Conservation (phyloP, 768 basidiomycete species). For the Naganishia onofrii region DNA sequence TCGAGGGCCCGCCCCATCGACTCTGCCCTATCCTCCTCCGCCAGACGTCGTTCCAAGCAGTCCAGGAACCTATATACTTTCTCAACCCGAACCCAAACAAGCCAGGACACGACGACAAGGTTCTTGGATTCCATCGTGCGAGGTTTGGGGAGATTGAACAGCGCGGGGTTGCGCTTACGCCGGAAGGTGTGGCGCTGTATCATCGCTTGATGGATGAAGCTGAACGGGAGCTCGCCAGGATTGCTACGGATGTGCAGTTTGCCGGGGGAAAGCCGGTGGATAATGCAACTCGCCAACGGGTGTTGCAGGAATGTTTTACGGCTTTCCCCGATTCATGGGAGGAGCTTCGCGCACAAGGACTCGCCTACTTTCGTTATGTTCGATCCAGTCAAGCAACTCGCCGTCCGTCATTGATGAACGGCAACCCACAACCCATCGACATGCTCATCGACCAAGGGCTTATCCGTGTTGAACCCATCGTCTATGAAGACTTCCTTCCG, state of each 20-base stretch:
- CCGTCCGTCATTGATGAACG: constrained; percentile 8
- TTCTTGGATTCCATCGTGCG: constrained; percentile 37
- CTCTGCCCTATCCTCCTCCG: constrained; percentile 44
- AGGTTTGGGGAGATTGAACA: constrained; percentile 50
- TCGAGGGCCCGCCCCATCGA: constrained; percentile 45
- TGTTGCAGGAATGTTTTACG: constrained; percentile 35
- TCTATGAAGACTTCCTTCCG: constrained; percentile 49
- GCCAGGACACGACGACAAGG: constrained; percentile 10
- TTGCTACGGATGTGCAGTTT: not conserved
- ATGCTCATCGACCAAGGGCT: constrained; percentile 35
- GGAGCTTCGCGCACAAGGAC: constrained; percentile 33
- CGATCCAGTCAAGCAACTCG: constrained; percentile 4
- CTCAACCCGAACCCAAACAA: constrained; percentile 21
- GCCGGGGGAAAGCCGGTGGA: constrained; percentile 19
- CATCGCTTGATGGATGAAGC: constrained; percentile 32
- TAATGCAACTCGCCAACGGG: constrained; percentile 36
- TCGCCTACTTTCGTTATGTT: constrained; percentile 44
- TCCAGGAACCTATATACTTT: constrained; percentile 44
- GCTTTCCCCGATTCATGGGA: constrained; percentile 43
- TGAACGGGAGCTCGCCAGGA: constrained; percentile 14
- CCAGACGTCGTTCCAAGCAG: constrained; percentile 48
- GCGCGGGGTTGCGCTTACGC: constrained; percentile 43
- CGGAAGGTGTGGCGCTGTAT: constrained; percentile 37
- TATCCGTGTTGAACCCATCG: constrained; percentile 37
- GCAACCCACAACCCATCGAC: constrained; percentile 31